Conservation (phyloP, 2,329 filamentous ascomycete species). For the Teratosphaeria viscida region DNA sequence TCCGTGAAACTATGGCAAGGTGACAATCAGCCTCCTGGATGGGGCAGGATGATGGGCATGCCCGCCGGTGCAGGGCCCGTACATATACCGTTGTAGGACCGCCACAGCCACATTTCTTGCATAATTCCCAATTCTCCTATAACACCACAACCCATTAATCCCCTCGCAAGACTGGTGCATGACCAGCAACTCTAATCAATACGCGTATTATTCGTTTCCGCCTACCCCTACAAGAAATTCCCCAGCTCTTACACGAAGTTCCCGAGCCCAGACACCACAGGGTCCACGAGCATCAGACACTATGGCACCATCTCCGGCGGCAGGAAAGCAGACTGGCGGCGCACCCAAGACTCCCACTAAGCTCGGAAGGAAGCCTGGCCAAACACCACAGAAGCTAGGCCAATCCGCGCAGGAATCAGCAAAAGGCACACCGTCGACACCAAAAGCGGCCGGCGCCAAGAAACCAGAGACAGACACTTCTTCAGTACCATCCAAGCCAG, state of each 20-base stretch:
- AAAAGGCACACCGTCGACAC: conserved; percentile 15
- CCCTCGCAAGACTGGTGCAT: conserved; percentile 24
- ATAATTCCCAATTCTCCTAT: background rate
- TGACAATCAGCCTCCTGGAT: conserved; percentile 2
- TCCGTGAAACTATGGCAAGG: conserved; percentile 2
- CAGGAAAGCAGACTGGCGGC: conserved; percentile 36
- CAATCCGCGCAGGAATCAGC: conserved; percentile 25
- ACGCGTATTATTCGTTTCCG: conserved; percentile 44
- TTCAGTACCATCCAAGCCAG: conserved; percentile 22
- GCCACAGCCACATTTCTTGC: conserved; percentile 7
- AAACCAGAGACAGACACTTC: conserved; percentile 28
- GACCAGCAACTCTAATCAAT: conserved; percentile 38
- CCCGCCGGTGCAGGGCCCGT: background rate
- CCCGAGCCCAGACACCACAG: conserved; percentile 6
- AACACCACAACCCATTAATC: background rate
- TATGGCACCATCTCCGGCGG: conserved; percentile 42
- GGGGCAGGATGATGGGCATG: background rate
- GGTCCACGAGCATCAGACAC: conserved; percentile 24
- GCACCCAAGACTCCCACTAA: conserved; percentile 42
- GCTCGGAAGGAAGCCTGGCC: conserved; percentile 25
- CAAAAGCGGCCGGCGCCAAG: conserved; percentile 19
- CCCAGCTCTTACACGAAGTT: conserved; percentile 8
- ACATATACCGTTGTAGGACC: conserved; percentile 3
- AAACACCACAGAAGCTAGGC: conserved; percentile 30
- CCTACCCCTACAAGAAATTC: conserved; percentile 38